Base-by-base conservation (phyloP, 257 asterid genomes). In the Salvia hispanica region DNA sequence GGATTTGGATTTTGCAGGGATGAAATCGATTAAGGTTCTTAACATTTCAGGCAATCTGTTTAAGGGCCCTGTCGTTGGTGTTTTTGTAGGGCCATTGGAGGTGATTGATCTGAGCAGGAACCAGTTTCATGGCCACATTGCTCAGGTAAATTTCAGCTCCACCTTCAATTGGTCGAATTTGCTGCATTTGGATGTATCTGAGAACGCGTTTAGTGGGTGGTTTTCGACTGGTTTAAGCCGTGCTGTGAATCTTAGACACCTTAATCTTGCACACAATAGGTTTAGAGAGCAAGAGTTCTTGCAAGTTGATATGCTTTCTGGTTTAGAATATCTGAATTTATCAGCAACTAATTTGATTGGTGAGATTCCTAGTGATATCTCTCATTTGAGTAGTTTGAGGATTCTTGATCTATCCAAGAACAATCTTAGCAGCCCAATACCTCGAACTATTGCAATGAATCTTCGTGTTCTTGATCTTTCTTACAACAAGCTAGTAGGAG, bases 51-150 rank as follows among this genome's bases (percentile, higher is more conserved):
- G 92, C 37, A 93, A 93, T 77, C 51, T 68, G 69, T 90, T 88
- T 34, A 70, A 76, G 75, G 98, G 98, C 62, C 81, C 96, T 70
- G 92, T 80, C 77, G 81, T 80, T 58, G 85, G 84, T 48, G 69
- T 85, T 54, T 85, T 86, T 74, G 81, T 66, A 72, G 94, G 92
- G 70, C 75, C 78, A 31, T n/a, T 84, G 64, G 84, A 88, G 78
- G 94, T 86, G 77, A 42, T 90, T 84, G 98, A 92, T 81, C 66
- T 92, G 85, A 92, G 97, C 86, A 88, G 81, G 76, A 92, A 92
- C 74, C 92, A 81, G 68, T 90, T 88, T 78, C 86, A 90, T 75
- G 97, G 96, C 45, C 87, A 80, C 68, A 77, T 90, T 80, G 81
- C 87, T 82, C 80, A 87, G 95, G 96, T 90, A 78, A 82, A 78